These are phyloP conservation scores for Neckera pumila DNA, from an alignment of 225 moss, liverwort and hornwort species.

Conservation along the genomic window DNA sequence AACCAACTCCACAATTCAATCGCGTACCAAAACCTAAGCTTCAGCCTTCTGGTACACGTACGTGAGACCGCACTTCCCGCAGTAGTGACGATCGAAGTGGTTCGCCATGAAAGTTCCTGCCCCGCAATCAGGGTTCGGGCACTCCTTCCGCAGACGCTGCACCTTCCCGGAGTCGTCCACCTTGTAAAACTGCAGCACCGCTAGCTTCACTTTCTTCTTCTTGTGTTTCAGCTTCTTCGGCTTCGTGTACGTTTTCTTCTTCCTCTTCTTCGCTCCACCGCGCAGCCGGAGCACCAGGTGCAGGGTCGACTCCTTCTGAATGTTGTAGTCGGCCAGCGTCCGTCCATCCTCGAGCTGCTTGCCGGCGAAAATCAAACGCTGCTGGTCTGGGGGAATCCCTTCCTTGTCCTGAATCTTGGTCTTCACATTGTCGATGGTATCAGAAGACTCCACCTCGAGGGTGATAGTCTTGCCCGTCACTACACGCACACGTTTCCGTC, in stretches of 20 bases:
- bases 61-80: conserved; percentile 43
- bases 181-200: conserved; percentile 50
- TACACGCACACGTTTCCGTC: background rate
- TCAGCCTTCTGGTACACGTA: conserved; percentile 47
- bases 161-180: conserved; percentile 55
- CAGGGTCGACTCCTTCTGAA: conserved; percentile 43
- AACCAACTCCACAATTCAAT: background rate
- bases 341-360: conserved; percentile 52
- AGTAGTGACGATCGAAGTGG: conserved; percentile 45
- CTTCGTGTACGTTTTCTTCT: conserved; percentile 49
- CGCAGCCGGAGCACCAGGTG: conserved; percentile 44
- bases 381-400: conserved; percentile 46
- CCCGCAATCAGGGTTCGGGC: conserved; percentile 42
- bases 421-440: conserved; percentile 57
- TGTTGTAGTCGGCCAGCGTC: conserved; percentile 39
- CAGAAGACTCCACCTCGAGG: conserved; percentile 74
- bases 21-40: background rate
- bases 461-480: conserved; percentile 89
- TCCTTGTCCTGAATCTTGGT: conserved; percentile 51
- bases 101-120: conserved; percentile 52
- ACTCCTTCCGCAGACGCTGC: conserved; percentile 51
- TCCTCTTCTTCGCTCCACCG: conserved; percentile 48
- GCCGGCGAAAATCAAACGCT: conserved; percentile 39
- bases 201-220: conserved; percentile 55
- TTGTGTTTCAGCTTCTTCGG: conserved; percentile 58